Percentiles rank a stretch among this genome's conserved stretches.
phyloP scores from a whole-genome alignment of 2,329 filamentous ascomycete species.

The Grosmannia serpens region DNA sequence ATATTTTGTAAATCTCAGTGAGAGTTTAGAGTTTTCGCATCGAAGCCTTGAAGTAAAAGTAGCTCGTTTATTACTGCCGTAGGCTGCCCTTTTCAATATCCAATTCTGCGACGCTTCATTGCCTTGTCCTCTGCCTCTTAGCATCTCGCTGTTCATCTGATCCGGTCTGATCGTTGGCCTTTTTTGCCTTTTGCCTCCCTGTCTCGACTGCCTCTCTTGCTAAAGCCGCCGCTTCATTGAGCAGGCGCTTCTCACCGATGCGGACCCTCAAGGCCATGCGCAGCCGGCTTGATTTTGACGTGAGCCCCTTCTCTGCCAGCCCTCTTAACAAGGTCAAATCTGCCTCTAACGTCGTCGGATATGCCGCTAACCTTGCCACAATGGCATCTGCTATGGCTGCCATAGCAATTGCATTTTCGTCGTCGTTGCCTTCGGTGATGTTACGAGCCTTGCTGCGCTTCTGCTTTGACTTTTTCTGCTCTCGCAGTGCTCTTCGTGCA shows the following conservation, averaged over 20 bases:
- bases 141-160: slow-evolving; percentile 1
- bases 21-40: too few relatives aligned
- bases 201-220: slow-evolving; percentile 12
- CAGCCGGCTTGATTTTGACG: slow-evolving; percentile 1
- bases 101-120: neutral
- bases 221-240: slow-evolving; percentile 16
- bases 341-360: slow-evolving; percentile 17
- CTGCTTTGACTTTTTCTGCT: slow-evolving; percentile 11
- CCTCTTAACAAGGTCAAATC: slow-evolving; percentile 13
- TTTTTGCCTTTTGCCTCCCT: slow-evolving; percentile 8
- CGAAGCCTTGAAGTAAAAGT: too few relatives aligned
- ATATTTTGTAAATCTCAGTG: too few relatives aligned
- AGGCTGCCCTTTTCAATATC: neutral
- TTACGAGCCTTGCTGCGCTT: slow-evolving; percentile 4
- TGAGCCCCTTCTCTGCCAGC: neutral
- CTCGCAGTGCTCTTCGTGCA: slow-evolving; percentile 31
- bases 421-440: neutral
- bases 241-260: slow-evolving; percentile 23
- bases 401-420: slow-evolving; percentile 23
- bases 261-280: slow-evolving; percentile 22
- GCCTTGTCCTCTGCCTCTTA: slow-evolving; percentile 15
- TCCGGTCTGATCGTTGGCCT: slow-evolving; percentile 6
- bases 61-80: too few relatives aligned
- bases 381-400: slow-evolving; percentile 24
- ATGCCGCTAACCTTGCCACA: slow-evolving; percentile 6